Evolutionary conservation across 768 basidiomycete genomes (phyloP).

Genomic region (Lactarius trivialis): DNA sequence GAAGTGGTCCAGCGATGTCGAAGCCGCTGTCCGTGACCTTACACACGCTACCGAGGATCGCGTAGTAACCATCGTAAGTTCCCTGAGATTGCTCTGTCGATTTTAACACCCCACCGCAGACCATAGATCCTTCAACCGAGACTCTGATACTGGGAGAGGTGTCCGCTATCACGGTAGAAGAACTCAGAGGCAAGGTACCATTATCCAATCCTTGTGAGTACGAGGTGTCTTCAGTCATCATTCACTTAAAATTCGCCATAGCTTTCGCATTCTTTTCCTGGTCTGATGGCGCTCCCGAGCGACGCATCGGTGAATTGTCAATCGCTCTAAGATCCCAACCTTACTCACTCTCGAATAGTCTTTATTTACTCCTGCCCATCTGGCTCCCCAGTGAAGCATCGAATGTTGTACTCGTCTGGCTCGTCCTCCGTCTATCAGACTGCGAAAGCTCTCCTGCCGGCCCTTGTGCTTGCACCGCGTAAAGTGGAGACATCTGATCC

Average conservation of each 20-base stretch:
- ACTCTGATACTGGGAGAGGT: conserved; percentile 43
- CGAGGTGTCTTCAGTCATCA: conserved; percentile 9
- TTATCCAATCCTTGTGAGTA: conserved; percentile 47
- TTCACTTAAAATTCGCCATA: conserved; percentile 21
- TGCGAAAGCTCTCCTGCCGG: conserved; percentile 46
- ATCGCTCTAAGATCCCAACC: conserved; percentile 4
- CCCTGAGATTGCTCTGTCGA: background rate
- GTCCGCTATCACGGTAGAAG: conserved; percentile 36
- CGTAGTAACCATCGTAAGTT: conserved; percentile 62
- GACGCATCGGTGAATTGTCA: conserved; percentile 51
- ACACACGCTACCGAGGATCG: conserved; percentile 40
- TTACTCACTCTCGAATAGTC: conserved; percentile 37
- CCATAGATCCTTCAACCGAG: conserved; percentile 60
- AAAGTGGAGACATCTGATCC: conserved; percentile 86
- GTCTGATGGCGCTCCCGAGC: conserved; percentile 43
- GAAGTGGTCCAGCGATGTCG: conserved; percentile 59
- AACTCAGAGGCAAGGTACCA: conserved; percentile 47
- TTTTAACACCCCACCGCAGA: conserved; percentile 34
- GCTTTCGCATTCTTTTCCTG: conserved; percentile 65
- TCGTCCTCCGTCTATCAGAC: conserved; percentile 49
- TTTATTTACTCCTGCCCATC: conserved; percentile 93
- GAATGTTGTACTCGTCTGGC: conserved; percentile 86
- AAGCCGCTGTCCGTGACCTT: conserved; percentile 57
- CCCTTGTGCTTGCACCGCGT: conserved; percentile 40
- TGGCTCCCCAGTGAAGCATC: conserved; percentile 68